Evolutionary conservation across 371 early-diverging fungal species (phyloP), one percentile per base, ranked within the genome.

Genomic region (Funneliformis caledonium): DNA sequence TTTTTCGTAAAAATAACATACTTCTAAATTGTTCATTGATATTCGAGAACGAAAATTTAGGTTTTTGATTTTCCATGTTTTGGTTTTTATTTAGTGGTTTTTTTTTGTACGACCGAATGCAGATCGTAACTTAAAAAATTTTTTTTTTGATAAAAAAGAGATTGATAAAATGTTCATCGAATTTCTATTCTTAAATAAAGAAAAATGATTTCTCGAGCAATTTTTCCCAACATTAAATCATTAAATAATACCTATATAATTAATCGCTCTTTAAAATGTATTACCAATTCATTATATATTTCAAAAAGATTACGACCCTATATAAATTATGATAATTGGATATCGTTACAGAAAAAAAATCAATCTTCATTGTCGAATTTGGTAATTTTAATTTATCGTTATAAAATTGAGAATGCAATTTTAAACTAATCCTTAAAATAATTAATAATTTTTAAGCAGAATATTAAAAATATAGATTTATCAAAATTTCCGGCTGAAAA

Each of bases 401-500:
- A 19, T 56, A 7, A 19, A 31, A 7, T 56, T 19, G 6, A 5
- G 56, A 56, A 19, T 19, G 47, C 11, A 56, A 19, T 19, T 12
- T 19, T 19, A 19, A 1, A 16, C 14, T 52, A 56, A 56, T 56
- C 16, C 52, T 16, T 50, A 50, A 50, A 64, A 31, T 2, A 31
- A 64, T 31, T 14, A 0, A 19, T 64, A 12, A 12, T 64, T 31
- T 64, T 64, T 64, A 26, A 60, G 16, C 19, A 67, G 67, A 42
- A 33, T 22, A 14, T 31, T 5, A 37, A 45, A 69, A 3, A 47
- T 37, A 33, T 72, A 31, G 73, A 72, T 33, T 72, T 72, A 31
- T 43, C 73, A 33, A 52, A 67, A 47, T 61, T 62, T 77, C 50
- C 78, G 0, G 64, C 93, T 0, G 96, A 97, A 73, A 88, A 89